Evolutionary conservation across 192 early-diverging fungal genomes (phyloP).

Genomic region (Coemansia sp.): DNA sequence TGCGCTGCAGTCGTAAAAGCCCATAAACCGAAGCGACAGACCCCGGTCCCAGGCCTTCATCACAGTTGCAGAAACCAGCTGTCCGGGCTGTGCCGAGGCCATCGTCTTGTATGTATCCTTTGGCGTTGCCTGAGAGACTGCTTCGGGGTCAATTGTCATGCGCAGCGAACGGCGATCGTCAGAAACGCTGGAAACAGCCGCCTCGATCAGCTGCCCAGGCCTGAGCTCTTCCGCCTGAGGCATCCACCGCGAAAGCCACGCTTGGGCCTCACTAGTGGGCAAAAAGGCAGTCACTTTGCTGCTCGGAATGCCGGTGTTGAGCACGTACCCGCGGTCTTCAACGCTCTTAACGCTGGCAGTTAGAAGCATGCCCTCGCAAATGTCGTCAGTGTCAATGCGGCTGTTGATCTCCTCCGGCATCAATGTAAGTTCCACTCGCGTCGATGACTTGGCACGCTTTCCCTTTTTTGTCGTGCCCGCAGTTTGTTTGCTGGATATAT

Average conservation of each 20-base stretch:
- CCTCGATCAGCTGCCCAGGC: constrained; percentile 74
- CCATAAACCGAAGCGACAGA: constrained; percentile 70
- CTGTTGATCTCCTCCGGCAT: constrained; percentile 77
- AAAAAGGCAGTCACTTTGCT: constrained; percentile 70
- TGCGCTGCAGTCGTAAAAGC: constrained; percentile 72
- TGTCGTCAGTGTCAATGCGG: constrained; percentile 61
- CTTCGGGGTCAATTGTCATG: constrained; percentile 63
- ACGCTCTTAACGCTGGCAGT: constrained; percentile 71
- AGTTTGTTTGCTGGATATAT: constrained; percentile 45
- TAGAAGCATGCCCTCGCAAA: constrained; percentile 70
- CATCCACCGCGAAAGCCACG: constrained; percentile 63
- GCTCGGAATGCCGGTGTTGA: constrained; percentile 65
- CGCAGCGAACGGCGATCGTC: constrained; percentile 63
- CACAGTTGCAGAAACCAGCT: constrained; percentile 66
- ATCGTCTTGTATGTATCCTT: constrained; percentile 61
- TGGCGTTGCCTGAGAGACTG: constrained; percentile 55
- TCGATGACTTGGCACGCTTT: not conserved
- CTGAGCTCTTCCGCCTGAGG: constrained; percentile 55
- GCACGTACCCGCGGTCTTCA: constrained; percentile 92
- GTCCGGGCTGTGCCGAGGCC: constrained; percentile 79
- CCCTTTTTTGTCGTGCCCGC: constrained; percentile 27
- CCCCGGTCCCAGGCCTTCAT: constrained; percentile 65
- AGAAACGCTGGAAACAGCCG: constrained; percentile 61
- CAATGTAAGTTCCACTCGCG: constrained; percentile 70
- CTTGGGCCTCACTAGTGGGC: constrained; percentile 63